These are phyloP conservation scores for Stemphylium beticola DNA, from an alignment of 2,329 filamentous ascomycete species.

Conservation along the genomic window DNA sequence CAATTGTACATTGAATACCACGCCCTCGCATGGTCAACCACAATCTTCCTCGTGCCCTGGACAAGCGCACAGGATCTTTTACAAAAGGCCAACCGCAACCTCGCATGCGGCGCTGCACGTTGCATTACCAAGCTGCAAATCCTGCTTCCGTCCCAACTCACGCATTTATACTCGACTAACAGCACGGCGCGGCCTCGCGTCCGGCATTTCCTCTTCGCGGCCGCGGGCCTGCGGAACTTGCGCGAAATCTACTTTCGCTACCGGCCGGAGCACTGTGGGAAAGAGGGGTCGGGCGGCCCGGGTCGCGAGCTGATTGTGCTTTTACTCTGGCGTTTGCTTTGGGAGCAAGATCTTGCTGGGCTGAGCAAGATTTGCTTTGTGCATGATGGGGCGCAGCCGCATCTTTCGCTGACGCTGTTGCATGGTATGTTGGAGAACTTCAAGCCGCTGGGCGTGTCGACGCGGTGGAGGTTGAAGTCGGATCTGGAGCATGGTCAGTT, in stretches of 20 bases:
- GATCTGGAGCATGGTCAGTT: conserved; percentile 17
- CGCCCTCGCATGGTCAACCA: conserved; percentile 15
- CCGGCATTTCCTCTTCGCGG: conserved; percentile 12
- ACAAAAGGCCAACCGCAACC: neutral
- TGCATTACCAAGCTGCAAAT: conserved; percentile 22
- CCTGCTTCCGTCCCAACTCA: neutral
- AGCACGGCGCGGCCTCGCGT: conserved; percentile 7
- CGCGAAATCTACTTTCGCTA: conserved; percentile 24
- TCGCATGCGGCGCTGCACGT: neutral
- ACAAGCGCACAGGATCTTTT: conserved; percentile 3
- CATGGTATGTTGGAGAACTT: conserved; percentile 8
- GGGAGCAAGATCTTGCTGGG: conserved; percentile 9
- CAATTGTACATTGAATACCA: conserved; percentile 24
- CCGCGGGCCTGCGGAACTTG: conserved; percentile 18
- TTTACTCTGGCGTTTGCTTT: conserved; percentile 22
- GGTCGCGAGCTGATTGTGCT: conserved; percentile 13
- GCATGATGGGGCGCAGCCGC: conserved; percentile 16
- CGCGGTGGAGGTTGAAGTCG: conserved; percentile 6
- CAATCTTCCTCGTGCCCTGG: conserved; percentile 15
- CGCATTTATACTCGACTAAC: conserved; percentile 1
- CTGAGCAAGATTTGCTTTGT: conserved; percentile 23
- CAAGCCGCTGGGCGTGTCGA: conserved; percentile 3
- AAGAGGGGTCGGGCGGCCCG: neutral
- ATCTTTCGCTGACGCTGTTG: conserved; percentile 6
- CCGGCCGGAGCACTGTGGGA: neutral